phyloP scores from a whole-genome alignment of 106 monocot species.

The Phalaenopsis equestris region DNA sequence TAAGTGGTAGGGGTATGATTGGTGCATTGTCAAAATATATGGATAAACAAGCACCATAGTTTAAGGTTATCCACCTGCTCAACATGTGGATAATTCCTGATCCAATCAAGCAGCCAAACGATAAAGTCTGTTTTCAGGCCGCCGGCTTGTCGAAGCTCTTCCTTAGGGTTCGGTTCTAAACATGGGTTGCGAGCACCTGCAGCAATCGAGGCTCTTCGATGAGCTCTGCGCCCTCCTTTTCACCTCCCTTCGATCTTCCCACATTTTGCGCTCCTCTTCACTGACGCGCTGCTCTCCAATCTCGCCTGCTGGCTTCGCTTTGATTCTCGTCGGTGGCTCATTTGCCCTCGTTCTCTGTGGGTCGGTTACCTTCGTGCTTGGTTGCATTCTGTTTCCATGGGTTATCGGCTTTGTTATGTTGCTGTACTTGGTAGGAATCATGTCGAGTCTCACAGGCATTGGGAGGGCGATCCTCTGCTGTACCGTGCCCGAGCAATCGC shows the following conservation, averaged over 20 bases:
- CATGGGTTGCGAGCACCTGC: not conserved
- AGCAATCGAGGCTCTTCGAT: slow-evolving; percentile 16
- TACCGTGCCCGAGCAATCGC: not conserved
- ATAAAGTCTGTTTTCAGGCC: not conserved
- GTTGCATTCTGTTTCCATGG: slow-evolving; percentile 40
- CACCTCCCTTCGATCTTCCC: slow-evolving; percentile 18
- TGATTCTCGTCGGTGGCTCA: slow-evolving; percentile 28
- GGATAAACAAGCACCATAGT: too few relatives aligned
- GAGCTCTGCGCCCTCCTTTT: slow-evolving; percentile 22
- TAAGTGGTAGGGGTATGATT: too few relatives aligned
- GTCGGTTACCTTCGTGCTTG: slow-evolving; percentile 25
- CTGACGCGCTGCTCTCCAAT: slow-evolving; percentile 6
- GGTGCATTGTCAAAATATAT: too few relatives aligned
- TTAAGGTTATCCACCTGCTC: too few relatives aligned
- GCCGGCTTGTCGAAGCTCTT: not conserved
- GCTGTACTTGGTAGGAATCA: slow-evolving; percentile 28
- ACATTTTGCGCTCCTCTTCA: too few relatives aligned
- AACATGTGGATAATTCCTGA: too few relatives aligned
- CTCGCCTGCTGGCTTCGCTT: slow-evolving; percentile 22
- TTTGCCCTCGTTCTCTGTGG: slow-evolving; percentile 21
- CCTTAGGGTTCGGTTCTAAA: slow-evolving; percentile 6
- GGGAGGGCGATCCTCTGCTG: slow-evolving; percentile 24
- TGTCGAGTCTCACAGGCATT: slow-evolving; percentile 19
- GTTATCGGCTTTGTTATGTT: slow-evolving; percentile 27
- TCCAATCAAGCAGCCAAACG: too few relatives aligned